A percentile compares a stretch with the other conserved stretches of the same genome.
phyloP scores from a whole-genome alignment of 495 filamentous ascomycete species.

The Terfezia claveryi region DNA sequence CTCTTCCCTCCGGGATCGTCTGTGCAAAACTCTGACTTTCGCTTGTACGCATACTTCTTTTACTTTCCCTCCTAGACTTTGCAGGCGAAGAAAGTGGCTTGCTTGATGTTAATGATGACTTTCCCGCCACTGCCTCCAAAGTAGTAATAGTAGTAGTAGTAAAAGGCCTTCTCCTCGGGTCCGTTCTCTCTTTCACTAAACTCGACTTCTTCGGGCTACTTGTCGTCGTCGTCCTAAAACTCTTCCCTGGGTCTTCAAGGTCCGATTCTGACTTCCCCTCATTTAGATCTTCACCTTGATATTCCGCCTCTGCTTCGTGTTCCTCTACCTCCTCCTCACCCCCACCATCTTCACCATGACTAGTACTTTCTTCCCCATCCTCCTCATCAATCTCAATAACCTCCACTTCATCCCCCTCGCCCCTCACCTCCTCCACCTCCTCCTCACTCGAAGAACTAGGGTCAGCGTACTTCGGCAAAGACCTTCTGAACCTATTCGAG shows the following conservation, averaged over 20 bases:
- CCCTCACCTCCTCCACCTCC: not conserved
- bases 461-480: not conserved
- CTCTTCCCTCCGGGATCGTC: not conserved
- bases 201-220: no score
- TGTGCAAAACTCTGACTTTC: not conserved
- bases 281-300: no score
- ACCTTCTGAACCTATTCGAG: no score
- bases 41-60: slow-evolving; percentile 14
- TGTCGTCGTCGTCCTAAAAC: not conserved
- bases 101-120: not conserved
- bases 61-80: no score
- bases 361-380: not conserved
- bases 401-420: not conserved
- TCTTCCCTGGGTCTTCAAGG: not conserved
- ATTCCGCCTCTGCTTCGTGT: not conserved
- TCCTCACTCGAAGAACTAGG: not conserved
- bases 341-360: not conserved
- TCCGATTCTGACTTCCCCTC: not conserved
- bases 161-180: no score
- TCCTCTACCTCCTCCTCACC: not conserved
- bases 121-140: not conserved
- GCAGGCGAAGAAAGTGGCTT: no score
- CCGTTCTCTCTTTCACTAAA: no score
- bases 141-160: no score
- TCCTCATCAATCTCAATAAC: not conserved